Percentiles rank a stretch among this genome's conserved stretches.
Evolutionary conservation across 805 yeast species (phyloP).

Genomic region (Saturnispora serradocipensis): DNA sequence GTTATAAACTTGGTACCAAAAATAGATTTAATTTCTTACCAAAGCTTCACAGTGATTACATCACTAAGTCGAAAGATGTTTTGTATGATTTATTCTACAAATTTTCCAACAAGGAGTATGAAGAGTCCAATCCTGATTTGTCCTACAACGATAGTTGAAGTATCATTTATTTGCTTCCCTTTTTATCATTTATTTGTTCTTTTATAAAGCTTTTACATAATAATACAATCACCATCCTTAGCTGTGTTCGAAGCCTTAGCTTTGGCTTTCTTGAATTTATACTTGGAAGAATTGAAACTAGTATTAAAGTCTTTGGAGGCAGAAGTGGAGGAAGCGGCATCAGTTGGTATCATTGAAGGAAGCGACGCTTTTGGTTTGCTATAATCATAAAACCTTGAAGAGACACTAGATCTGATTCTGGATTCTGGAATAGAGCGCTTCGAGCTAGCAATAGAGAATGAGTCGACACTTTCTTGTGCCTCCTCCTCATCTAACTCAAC

Average conservation of each 20-base stretch:
- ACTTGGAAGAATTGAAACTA: not conserved
- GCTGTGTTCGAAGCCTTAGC: constrained; percentile 2
- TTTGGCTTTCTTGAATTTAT: constrained; percentile 4
- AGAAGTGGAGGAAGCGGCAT: not conserved
- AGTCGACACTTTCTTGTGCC: constrained; percentile 3
- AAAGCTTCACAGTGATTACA: constrained; percentile 2
- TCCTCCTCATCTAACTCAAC: constrained; percentile 5
- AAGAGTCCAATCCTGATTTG: constrained; percentile 5
- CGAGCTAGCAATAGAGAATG: constrained; percentile 1
- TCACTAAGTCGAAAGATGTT: constrained; percentile 7
- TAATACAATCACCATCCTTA: constrained; percentile 25
- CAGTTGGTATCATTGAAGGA: not conserved
- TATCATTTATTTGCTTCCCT: not conserved
- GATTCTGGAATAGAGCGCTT: not conserved
- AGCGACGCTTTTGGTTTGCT: not conserved
- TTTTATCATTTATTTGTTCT: not conserved
- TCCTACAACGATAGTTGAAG: not conserved
- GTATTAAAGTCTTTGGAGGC: not conserved
- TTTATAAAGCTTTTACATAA: constrained; percentile 19
- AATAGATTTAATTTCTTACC: constrained; percentile 9
- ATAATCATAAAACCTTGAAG: constrained; percentile 4
- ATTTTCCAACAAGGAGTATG: constrained; percentile 8
- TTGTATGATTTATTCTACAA: constrained; percentile 10
- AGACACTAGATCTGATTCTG: not conserved
- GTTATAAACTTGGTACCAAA: constrained; percentile 10